Percentiles rank a stretch among this genome's conserved stretches.
Evolutionary conservation across 164 flowering plant genomes (phyloP).

Genomic region (Chimonanthus salicifolius): DNA sequence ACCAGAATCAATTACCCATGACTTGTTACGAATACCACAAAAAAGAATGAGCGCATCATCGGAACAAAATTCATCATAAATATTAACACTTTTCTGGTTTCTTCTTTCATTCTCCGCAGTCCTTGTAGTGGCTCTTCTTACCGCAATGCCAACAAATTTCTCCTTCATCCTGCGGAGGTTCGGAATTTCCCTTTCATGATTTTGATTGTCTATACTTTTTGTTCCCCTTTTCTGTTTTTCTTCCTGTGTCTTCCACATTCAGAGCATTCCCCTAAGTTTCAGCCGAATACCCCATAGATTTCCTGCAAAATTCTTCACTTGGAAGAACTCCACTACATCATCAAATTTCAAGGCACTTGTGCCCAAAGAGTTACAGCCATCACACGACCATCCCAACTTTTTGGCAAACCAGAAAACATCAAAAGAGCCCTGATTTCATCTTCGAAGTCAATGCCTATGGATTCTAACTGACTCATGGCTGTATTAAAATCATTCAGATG

Average conservation of each 20-base stretch:
- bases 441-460: not conserved
- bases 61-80: not conserved
- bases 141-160: not conserved
- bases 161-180: not conserved
- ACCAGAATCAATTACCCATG: not conserved
- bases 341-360: not conserved
- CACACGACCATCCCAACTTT: constrained; percentile 3
- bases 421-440: not conserved
- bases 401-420: not conserved
- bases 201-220: not conserved
- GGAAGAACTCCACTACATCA: constrained; percentile 1
- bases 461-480: not conserved
- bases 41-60: not conserved
- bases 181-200: not conserved
- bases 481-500: constrained; percentile 2
- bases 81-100: not conserved
- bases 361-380: constrained; percentile 1
- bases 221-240: not conserved
- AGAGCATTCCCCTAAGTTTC: not conserved
- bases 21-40: not conserved
- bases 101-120: not conserved
- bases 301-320: constrained; percentile 6
- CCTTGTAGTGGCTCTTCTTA: not conserved
- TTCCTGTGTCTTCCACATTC: not conserved
- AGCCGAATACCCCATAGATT: not conserved